These are phyloP conservation scores for Crithidia thermophila DNA, from an alignment of 208 protist species.

Conservation along the genomic window DNA sequence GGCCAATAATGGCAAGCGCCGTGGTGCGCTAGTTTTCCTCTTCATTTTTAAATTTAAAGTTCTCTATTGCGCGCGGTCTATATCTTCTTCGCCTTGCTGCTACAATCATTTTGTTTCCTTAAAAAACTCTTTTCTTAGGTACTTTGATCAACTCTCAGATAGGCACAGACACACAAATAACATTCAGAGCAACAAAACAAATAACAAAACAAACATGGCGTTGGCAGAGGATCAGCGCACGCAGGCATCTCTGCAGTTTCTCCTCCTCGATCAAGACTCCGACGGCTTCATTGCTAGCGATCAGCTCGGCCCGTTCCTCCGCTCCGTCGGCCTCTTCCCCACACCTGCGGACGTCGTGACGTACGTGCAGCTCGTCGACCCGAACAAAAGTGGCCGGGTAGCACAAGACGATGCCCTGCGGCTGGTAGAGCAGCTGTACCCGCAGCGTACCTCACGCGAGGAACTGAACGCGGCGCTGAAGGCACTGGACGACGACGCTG, in stretches of 20 bases:
- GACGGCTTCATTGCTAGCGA: conserved; percentile 97
- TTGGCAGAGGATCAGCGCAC: conserved; percentile 97
- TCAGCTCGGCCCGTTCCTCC: conserved; percentile 99
- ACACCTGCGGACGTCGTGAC: conserved; percentile 95
- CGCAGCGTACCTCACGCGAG: conserved; percentile 45
- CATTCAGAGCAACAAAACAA: too few relatives aligned
- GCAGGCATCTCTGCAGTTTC: conserved; percentile 99
- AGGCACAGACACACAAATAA: not conserved
- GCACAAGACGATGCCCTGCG: conserved; percentile 87
- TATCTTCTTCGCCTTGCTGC: too few relatives aligned
- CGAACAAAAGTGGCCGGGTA: conserved; percentile 94
- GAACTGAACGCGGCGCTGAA: conserved; percentile 95
- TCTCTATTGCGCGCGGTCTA: too few relatives aligned
- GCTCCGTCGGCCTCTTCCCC: conserved; percentile 97
- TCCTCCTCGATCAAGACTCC: conserved; percentile 98
- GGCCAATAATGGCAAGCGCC: too few relatives aligned
- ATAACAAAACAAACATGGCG: conserved; percentile 35
- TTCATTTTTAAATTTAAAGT: too few relatives aligned
- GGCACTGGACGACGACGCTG: conserved; percentile 94
- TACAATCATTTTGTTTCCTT: not conserved
- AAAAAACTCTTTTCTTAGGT: too few relatives aligned
- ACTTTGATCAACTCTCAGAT: too few relatives aligned
- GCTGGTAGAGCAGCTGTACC: conserved; percentile 73
- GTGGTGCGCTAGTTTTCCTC: too few relatives aligned
- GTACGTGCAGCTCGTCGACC: conserved; percentile 96